phyloP scores from a whole-genome alignment of 2,329 filamentous ascomycete genomes.

The Aspergillus sp. region DNA sequence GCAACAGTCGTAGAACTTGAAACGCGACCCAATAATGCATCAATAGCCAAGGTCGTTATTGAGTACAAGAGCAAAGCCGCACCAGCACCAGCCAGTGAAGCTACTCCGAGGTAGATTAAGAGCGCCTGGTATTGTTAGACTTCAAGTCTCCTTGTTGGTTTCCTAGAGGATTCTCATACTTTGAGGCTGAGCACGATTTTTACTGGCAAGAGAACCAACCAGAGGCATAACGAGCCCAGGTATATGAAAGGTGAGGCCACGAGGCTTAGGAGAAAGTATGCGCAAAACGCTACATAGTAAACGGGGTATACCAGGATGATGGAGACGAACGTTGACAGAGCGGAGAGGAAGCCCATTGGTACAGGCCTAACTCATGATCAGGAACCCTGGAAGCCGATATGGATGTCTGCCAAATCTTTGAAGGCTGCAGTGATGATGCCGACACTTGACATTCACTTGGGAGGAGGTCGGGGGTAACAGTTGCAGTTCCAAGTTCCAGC shows the following conservation, averaged over 20 bases:
- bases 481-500: no score
- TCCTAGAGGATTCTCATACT: slow-evolving; percentile 40
- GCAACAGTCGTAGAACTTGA: slow-evolving; percentile 33
- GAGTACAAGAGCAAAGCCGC: slow-evolving; percentile 62
- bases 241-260: slow-evolving; percentile 50
- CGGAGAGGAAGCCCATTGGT: slow-evolving; percentile 16
- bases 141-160: background rate
- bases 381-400: background rate
- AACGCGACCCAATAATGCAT: slow-evolving; percentile 46
- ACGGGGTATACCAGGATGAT: slow-evolving; percentile 11
- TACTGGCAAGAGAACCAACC: slow-evolving; percentile 50
- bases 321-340: slow-evolving; percentile 8
- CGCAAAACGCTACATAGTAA: slow-evolving; percentile 19
- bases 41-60: slow-evolving; percentile 56
- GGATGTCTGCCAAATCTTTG: background rate
- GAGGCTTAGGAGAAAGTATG: slow-evolving; percentile 33
- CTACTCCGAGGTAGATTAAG: slow-evolving; percentile 62
- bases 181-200: slow-evolving; percentile 55
- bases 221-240: slow-evolving; percentile 44
- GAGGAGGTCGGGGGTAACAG: no score
- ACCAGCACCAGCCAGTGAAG: slow-evolving; percentile 64
- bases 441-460: no score
- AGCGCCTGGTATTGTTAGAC: slow-evolving; percentile 34
- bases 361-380: background rate
- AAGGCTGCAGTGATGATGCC: background rate